A percentile compares a stretch with the other conserved stretches of the same genome.
Conservation (phyloP, 768 basidiomycete species). For the Psilocybe tampanensis region DNA sequence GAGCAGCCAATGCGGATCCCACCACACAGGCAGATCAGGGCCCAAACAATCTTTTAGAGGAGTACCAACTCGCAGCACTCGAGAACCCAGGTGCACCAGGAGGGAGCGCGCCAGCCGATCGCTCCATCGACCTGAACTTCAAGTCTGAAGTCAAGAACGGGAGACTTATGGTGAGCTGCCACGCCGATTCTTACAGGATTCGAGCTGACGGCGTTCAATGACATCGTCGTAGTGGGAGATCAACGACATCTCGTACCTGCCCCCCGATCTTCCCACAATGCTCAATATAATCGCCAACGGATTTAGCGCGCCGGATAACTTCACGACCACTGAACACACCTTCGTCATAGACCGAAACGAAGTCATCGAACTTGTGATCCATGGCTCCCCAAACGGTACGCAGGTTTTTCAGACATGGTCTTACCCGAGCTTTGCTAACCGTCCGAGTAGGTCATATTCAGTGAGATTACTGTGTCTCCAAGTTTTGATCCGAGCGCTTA, state of each 20-base stretch:
- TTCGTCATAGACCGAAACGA: conserved; percentile 27
- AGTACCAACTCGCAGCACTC: conserved; percentile 10
- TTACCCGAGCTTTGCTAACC: neutral
- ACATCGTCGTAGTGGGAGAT: conserved; percentile 29
- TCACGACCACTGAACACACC: conserved; percentile 29
- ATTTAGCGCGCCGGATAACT: conserved; percentile 18
- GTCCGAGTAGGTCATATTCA: conserved; percentile 14
- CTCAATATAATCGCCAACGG: conserved; percentile 33
- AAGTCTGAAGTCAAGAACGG: conserved; percentile 17
- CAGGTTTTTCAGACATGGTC: neutral
- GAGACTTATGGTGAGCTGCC: conserved; percentile 11
- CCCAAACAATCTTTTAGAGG: conserved; percentile 20
- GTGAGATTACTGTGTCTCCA: neutral
- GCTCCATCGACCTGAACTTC: conserved; percentile 23
- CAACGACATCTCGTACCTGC: conserved; percentile 32
- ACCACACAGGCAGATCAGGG: conserved; percentile 26
- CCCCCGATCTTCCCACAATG: conserved; percentile 53
- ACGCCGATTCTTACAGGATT: too few species aligned
- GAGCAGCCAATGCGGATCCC: conserved; percentile 36
- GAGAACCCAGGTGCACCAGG: conserved; percentile 25
- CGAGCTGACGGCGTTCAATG: too few species aligned
- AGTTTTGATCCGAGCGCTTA: neutral
- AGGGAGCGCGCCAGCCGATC: conserved; percentile 19
- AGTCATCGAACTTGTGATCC: conserved; percentile 26
- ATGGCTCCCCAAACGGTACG: conserved; percentile 25